phyloP scores from a whole-genome alignment of 805 yeast genomes.

The Cyberlindnera japonica region DNA sequence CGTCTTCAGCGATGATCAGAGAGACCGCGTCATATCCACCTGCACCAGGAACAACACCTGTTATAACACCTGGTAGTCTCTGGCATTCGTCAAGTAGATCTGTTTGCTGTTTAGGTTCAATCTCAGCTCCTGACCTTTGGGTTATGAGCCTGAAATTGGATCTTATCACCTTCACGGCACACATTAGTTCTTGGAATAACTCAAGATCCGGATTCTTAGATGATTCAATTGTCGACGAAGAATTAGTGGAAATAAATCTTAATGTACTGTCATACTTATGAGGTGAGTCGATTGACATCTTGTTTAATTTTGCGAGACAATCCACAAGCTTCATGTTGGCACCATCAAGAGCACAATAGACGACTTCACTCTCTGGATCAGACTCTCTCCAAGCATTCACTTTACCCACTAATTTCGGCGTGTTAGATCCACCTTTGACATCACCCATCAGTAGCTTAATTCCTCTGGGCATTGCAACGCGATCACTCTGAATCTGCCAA shows the following conservation, averaged over 20 bases:
- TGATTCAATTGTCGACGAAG: conserved; percentile 9
- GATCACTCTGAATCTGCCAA: conserved; percentile 60
- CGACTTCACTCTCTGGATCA: conserved; percentile 44
- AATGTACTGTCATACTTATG: conserved; percentile 34
- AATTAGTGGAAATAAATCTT: conserved; percentile 14
- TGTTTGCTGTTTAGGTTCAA: conserved; percentile 83
- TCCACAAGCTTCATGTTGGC: conserved; percentile 58
- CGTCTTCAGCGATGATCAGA: conserved; percentile 51
- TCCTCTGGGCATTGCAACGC: conserved; percentile 63
- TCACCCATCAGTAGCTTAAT: conserved; percentile 87
- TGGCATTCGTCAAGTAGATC: conserved; percentile 55
- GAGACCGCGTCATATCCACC: conserved; percentile 96
- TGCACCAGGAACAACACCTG: conserved; percentile 99
- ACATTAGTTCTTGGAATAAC: conserved; percentile 34
- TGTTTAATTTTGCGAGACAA: conserved; percentile 40
- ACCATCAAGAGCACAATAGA: conserved; percentile 54
- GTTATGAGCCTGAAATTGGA: conserved; percentile 58
- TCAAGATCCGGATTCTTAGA: conserved; percentile 5
- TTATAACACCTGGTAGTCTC: conserved; percentile 67
- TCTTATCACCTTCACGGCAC: conserved; percentile 51
- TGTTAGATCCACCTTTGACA: conserved; percentile 86
- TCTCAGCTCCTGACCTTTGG: conserved; percentile 66
- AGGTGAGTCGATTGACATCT: conserved; percentile 30
- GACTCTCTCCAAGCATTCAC: conserved; percentile 66
- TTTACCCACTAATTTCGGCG: conserved; percentile 81